Base-by-base conservation (phyloP, 768 basidiomycete genomes). In the Phanerochaete carnosa region DNA sequence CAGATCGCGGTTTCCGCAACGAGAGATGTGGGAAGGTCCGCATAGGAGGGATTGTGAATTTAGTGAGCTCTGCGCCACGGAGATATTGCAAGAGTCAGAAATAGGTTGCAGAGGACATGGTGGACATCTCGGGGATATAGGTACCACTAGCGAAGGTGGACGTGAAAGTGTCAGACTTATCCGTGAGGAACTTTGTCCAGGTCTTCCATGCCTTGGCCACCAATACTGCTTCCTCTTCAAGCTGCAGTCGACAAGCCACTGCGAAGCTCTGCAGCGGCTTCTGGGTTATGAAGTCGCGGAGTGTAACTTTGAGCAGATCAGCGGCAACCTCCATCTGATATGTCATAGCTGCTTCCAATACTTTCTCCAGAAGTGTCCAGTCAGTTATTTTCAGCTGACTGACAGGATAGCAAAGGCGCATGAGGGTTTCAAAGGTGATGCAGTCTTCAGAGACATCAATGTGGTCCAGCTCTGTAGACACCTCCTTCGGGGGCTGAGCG, bases 271-370 rank as follows among this genome's bases (percentile, higher is more conserved):
- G 29, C 23, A 32, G 51, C 3, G 51, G 51, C 7, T 22, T 6
- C 28, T 5, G 4, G 7, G 3, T 13, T 2, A 52, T 29, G 11
- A 52, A n/a, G 19, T n/a, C 29, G 15, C 51, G 26, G 19, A 52
- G 45, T 8, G 68, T 54, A 33, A 2, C 5, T 57, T 26, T 33
- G n/a, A 55, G 6, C 9, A 59, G 35, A 3, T 59, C 30, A 22
- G 65, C 35, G 3, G 68, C 66, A 39, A 59, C 55, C 45, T 61
- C 61, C 64, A 72, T 64, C 23, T 66, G 63, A 61, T 71, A 73
- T 60, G 70, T 73, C 37, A 60, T 53, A 6, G 71, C 69, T 0
- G 70, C 68, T 28, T 61, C 62, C 33, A 72, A 45, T 3, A 66
- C 65, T 15, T 58, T 63, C 13, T 61, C 57, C 12, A 70, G 37